A percentile compares a stretch with the other conserved stretches of the same genome.
Conservation (phyloP, 2,329 filamentous ascomycete species). For the Microdochium paspali region DNA sequence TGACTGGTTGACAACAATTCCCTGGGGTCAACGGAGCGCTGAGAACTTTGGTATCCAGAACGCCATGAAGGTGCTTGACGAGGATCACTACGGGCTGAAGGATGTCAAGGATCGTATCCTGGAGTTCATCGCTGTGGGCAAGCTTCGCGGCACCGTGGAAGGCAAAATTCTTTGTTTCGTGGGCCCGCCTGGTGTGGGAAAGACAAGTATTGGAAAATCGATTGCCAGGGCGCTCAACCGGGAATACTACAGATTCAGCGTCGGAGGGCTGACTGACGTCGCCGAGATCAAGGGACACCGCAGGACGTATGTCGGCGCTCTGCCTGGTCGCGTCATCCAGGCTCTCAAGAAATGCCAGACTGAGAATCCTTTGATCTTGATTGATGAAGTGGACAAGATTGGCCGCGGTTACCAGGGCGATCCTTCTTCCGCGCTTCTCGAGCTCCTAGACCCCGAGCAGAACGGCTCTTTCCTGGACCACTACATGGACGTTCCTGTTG, state of each 20-base stretch:
- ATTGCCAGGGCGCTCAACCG: conserved; percentile 91
- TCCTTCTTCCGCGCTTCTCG: conserved; percentile 85
- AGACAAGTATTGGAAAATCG: conserved; percentile 97
- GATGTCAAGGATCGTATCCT: conserved; percentile 98
- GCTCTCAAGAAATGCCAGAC: conserved; percentile 98
- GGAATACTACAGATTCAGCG: conserved; percentile 97
- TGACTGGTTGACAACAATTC: conserved; percentile 97
- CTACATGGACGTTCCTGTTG: conserved; percentile 97
- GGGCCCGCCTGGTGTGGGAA: conserved; percentile 92
- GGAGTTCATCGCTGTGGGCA: conserved; percentile 96
- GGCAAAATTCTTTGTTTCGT: conserved; percentile 98
- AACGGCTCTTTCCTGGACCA: conserved; percentile 97
- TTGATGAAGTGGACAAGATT: conserved; percentile 98
- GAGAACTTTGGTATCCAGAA: conserved; percentile 96
- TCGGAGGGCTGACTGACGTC: conserved; percentile 92
- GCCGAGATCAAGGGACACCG: conserved; percentile 98
- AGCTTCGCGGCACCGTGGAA: conserved; percentile 91
- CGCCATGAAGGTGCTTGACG: conserved; percentile 81
- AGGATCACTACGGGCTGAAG: conserved; percentile 93
- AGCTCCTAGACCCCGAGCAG: conserved; percentile 92
- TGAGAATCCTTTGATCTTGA: conserved; percentile 91
- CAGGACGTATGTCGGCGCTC: conserved; percentile 88
- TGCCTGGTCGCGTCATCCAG: conserved; percentile 95
- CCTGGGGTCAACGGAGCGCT: conserved; percentile 89
- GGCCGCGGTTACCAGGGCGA: conserved; percentile 94